phyloP scores from a whole-genome alignment of 164 flowering plant species.

The Platanus orientalis region DNA sequence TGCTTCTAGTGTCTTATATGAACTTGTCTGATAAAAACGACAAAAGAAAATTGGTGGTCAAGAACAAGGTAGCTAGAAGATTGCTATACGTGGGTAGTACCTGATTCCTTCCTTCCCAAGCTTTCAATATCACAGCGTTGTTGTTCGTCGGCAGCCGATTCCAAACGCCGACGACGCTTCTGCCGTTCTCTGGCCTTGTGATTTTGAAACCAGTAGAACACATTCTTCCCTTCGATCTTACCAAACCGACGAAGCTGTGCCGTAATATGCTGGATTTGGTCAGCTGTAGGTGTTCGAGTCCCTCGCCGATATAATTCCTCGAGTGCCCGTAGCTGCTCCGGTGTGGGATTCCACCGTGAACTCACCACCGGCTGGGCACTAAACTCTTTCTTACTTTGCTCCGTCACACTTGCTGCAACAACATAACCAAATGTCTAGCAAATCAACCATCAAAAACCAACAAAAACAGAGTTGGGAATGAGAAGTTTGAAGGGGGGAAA shows the following conservation, averaged over 20 bases:
- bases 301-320: constrained; percentile 73
- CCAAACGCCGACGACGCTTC: constrained; percentile 69
- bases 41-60: too few relatives aligned
- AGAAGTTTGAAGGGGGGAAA: not conserved
- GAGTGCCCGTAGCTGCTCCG: constrained; percentile 67
- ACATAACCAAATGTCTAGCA: not conserved
- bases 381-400: constrained; percentile 47
- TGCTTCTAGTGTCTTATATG: not conserved
- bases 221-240: constrained; percentile 88
- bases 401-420: constrained; percentile 24
- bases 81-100: constrained; percentile 18
- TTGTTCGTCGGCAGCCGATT: constrained; percentile 18
- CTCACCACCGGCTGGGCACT: constrained; percentile 46
- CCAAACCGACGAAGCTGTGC: constrained; percentile 77
- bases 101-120: constrained; percentile 42
- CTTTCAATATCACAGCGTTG: constrained; percentile 17
- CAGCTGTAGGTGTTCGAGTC: constrained; percentile 77
- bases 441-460: not conserved
- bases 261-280: constrained; percentile 79
- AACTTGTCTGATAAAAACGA: too few relatives aligned
- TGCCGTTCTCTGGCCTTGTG: constrained; percentile 91
- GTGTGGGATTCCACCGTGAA: constrained; percentile 90
- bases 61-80: not conserved
- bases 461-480: not conserved
- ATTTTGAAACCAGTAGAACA: constrained; percentile 94